Percentiles rank a stretch among this genome's conserved stretches.
Conservation (phyloP, 352 stramenopile genomes). For the Phytophthora litchii region DNA sequence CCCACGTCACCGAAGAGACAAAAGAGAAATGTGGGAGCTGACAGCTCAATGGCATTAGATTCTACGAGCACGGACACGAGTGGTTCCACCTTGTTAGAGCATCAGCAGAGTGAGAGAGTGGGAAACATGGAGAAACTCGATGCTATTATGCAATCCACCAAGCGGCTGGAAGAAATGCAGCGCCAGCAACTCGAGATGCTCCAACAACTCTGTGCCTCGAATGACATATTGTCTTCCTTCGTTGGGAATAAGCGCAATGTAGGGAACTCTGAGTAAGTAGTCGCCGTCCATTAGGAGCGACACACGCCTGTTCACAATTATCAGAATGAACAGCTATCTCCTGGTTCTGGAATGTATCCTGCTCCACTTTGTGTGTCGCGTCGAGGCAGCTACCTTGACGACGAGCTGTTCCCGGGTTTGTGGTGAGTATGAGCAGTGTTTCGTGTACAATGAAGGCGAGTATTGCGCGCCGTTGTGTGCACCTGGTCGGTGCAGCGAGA, state of each 20-base stretch:
- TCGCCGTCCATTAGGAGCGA: neutral
- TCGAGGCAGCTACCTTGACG: constrained; percentile 9
- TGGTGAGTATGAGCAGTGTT: constrained; percentile 46
- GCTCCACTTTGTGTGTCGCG: neutral
- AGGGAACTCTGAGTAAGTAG: neutral
- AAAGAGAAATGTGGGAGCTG: neutral
- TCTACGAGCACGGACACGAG: neutral
- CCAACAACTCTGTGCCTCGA: constrained; percentile 19
- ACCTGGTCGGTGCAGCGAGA: constrained; percentile 44
- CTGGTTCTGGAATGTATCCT: constrained; percentile 16
- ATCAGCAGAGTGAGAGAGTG: constrained; percentile 8
- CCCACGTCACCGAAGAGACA: constrained; percentile 6
- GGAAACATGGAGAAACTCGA: constrained; percentile 16
- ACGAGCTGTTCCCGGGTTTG: constrained; percentile 26
- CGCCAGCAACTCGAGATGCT: constrained; percentile 30
- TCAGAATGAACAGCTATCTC: constrained; percentile 11
- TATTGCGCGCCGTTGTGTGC: constrained; percentile 50
- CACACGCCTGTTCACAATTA: neutral
- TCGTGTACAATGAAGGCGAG: constrained; percentile 50
- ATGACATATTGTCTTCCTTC: constrained; percentile 4
- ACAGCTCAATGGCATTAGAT: neutral
- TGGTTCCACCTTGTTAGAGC: constrained; percentile 12
- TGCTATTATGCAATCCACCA: constrained; percentile 17
- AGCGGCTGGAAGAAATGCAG: constrained; percentile 29
- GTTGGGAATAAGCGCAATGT: neutral